Base-by-base conservation (phyloP, 1,284 basidiomycete genomes). In the Microbotryum intermedium region DNA sequence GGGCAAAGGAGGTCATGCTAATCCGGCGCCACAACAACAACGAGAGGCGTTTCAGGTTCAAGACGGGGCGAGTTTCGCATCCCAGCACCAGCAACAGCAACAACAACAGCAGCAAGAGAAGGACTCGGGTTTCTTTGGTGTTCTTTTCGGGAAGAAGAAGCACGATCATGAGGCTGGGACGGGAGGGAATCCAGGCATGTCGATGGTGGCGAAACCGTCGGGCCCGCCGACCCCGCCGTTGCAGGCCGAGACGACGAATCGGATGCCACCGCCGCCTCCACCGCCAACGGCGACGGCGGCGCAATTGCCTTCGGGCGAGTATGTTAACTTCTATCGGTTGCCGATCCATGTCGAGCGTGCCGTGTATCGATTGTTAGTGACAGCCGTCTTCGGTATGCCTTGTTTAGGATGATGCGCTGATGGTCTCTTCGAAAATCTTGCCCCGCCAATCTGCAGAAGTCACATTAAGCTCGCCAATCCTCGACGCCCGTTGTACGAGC, bases 391-490 rank as follows among this genome's bases (percentile, higher is more conserved):
- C 18, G 34, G 6, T 39, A 16, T 39, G 34, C 18, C 13, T 39
- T 11, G 18, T 16, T 39, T 39, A 16, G 34, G n/a, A n/a, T n/a
- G n/a, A n/a, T n/a, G n/a, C n/a, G n/a, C n/a, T n/a, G n/a, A n/a
- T n/a, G n/a, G n/a, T n/a, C n/a, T n/a, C n/a, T n/a, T n/a, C n/a
- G n/a, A n/a, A n/a, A n/a, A n/a, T n/a, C n/a, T n/a, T n/a, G n/a
- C n/a, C n/a, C n/a, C n/a, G n/a, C n/a, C n/a, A n/a, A n/a, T 39
- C 2, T 39, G 3, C 34, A 39, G 34, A 16, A 62, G 60, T n/a
- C 94, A 99, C 73, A 97, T 98, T 80, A 99, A 99, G 77, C 80
- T 99, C 49, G 94, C 95, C 26, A 97, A 98, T 75, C 93, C 94
- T 11, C 82, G 95, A 55, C 81, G 94, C 48, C 92, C 95, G 21